Conservation (phyloP, 345 rosid species). For the Corchorus capsularis region DNA sequence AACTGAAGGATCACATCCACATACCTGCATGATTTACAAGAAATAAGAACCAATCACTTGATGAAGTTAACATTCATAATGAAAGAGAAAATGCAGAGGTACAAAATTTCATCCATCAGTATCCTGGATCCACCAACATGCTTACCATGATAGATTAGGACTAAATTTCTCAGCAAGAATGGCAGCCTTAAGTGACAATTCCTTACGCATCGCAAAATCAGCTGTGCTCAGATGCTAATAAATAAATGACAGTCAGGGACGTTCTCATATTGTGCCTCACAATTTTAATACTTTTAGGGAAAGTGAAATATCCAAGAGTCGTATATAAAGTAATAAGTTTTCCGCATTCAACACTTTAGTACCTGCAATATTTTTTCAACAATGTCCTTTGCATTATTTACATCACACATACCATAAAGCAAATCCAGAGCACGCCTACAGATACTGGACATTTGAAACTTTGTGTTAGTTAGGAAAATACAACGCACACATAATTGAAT, state of each 20-base stretch:
- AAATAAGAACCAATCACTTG: no score
- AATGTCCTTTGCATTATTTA: slow-evolving; percentile 98
- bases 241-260: slow-evolving; percentile 19
- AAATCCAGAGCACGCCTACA: slow-evolving; percentile 99
- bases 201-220: slow-evolving; percentile 98
- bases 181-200: slow-evolving; percentile 97
- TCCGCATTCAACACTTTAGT: slow-evolving; percentile 9
- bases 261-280: neutral
- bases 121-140: neutral
- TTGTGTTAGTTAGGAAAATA: slow-evolving; percentile 6
- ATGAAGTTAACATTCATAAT: neutral
- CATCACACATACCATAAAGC: slow-evolving; percentile 97
- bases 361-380: slow-evolving; percentile 99
- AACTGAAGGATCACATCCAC: no score
- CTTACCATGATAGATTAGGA: slow-evolving; percentile 98
- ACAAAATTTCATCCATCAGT: neutral
- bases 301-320: neutral
- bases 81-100: neutral
- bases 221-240: slow-evolving; percentile 94
- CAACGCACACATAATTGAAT: neutral
- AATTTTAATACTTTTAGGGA: slow-evolving; percentile 10
- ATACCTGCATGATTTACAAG: no score
- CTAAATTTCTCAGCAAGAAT: slow-evolving; percentile 99
- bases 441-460: slow-evolving; percentile 54
- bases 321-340: neutral